Evolutionary conservation across 2,329 filamentous ascomycete species (phyloP), one percentile per base, ranked within the genome.

Genomic region (Ascochyta lentis): DNA sequence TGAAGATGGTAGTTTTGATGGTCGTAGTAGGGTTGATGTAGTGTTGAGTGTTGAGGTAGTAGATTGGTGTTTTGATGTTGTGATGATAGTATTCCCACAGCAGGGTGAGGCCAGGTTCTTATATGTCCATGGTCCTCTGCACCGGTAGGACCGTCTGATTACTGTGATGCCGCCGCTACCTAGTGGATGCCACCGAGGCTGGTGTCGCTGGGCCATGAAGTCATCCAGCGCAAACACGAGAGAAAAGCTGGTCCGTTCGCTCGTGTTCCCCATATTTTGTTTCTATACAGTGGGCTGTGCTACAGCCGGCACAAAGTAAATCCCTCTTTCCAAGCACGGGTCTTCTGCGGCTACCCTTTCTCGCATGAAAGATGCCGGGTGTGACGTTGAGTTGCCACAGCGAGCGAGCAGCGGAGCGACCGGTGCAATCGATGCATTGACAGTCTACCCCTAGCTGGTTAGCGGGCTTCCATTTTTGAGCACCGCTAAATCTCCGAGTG

Each of bases 161-260:
- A 49, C 22, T 33, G 38, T 29, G 38, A 38, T 51, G 47, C 53
- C 53, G 45, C 29, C 2, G 29, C 40, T 45, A 2, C 45, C 52
- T 45, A 45, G 22, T 15, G 29, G 42, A 41, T 29, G 35, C 22
- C 37, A 31, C 41, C 49, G 60, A 61, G 55, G 58, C 54, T 59
- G 49, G 53, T 54, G 49, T 53, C 43, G 44, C 49, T 59, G 38
- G 58, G 15, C n/a, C 33, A 61, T 66, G 66, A 66, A 51, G 50
- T 66, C 60, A 63, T 63, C 16, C 31, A 27, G 19, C 37, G 31
- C n/a, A 16, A 58, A 62, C 46, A 64, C 62, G 56, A 65, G 54
- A 45, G 19, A 37, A 31, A n/a, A 48, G 26, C 22, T 38, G 38
- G 56, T 40, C 39, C 42, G 38, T 54, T 40, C 51, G 29, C 49